A percentile compares a stretch with the other conserved stretches of the same genome.
Evolutionary conservation across 495 filamentous ascomycete genomes (phyloP).

Genomic region (Cercophora newfieldiana): DNA sequence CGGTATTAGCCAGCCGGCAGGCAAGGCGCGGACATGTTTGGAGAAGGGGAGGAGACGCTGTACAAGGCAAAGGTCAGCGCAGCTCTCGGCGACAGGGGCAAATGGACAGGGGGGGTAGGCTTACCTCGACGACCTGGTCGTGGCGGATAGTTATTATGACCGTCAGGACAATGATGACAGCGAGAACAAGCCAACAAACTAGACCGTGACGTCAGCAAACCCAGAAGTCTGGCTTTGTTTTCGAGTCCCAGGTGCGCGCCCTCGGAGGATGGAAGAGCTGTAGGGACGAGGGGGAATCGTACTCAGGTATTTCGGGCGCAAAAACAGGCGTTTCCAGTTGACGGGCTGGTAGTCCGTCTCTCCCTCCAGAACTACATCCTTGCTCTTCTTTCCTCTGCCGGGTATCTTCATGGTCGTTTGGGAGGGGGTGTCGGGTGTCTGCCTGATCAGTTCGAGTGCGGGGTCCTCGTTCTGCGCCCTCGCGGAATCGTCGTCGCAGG

Average conservation of each 20-base stretch:
- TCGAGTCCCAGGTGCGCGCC: neutral
- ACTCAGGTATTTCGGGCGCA: conserved; percentile 25
- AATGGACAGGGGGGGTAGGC: neutral
- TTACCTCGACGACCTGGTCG: conserved; percentile 24
- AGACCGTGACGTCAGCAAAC: neutral
- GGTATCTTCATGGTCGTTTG: neutral
- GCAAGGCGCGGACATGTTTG: conserved; percentile 30
- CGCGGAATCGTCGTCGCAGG: no score
- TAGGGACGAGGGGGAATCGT: neutral
- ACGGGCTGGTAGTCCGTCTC: conserved; percentile 27
- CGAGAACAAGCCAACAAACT: conserved; percentile 19
- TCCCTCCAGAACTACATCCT: neutral
- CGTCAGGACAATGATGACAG: conserved; percentile 22
- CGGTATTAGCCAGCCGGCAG: conserved; percentile 33
- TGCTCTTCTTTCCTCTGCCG: neutral
- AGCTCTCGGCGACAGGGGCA: neutral
- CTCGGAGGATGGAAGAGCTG: neutral
- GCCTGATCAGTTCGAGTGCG: no score
- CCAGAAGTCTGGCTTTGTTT: neutral
- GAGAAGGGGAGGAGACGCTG: conserved; percentile 30
- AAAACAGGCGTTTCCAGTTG: conserved; percentile 26
- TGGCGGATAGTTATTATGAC: conserved; percentile 23
- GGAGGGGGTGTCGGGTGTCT: neutral
- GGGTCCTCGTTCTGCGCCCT: no score
- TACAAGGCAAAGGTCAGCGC: neutral